phyloP scores from a whole-genome alignment of 495 filamentous ascomycete genomes.

The Tuber calosporum region DNA sequence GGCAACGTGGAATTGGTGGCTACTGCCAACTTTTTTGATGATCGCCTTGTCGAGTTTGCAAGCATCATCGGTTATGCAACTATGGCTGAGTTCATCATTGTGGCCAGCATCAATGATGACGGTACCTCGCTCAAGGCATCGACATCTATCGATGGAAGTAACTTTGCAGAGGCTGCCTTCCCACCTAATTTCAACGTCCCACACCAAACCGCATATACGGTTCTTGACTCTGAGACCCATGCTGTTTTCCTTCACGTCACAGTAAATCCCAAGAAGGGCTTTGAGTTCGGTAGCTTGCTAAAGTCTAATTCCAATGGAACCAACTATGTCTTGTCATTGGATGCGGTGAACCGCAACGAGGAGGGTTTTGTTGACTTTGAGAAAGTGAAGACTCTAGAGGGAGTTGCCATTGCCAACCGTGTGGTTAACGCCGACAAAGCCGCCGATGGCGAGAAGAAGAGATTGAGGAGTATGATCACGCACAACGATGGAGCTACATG shows the following conservation, averaged over 20 bases:
- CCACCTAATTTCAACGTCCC: conserved; percentile 70
- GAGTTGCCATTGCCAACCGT: conserved; percentile 77
- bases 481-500: conserved; percentile 93
- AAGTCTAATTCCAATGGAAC: conserved; percentile 99
- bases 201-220: conserved; percentile 76
- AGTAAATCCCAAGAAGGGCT: conserved; percentile 54
- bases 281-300: conserved; percentile 74
- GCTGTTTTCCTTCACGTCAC: conserved; percentile 88
- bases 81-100: conserved; percentile 91
- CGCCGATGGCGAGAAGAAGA: conserved; percentile 60
- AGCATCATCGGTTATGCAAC: conserved; percentile 79
- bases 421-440: conserved; percentile 64
- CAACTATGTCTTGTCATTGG: conserved; percentile 74
- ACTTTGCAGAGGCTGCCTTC: conserved; percentile 77
- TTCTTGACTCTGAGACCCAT: conserved; percentile 85
- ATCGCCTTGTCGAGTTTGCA: conserved; percentile 52
- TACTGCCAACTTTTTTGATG: conserved; percentile 67
- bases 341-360: conserved; percentile 67
- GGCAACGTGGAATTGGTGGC: conserved; percentile 51
- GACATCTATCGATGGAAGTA: conserved; percentile 72
- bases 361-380: conserved; percentile 87
- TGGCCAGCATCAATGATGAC: conserved; percentile 63
- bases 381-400: conserved; percentile 84
- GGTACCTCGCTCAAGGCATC: conserved; percentile 64
- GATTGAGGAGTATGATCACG: conserved; percentile 77